phyloP scores from a whole-genome alignment of 129 eudicot genomes.

The Cynara cardunculus region DNA sequence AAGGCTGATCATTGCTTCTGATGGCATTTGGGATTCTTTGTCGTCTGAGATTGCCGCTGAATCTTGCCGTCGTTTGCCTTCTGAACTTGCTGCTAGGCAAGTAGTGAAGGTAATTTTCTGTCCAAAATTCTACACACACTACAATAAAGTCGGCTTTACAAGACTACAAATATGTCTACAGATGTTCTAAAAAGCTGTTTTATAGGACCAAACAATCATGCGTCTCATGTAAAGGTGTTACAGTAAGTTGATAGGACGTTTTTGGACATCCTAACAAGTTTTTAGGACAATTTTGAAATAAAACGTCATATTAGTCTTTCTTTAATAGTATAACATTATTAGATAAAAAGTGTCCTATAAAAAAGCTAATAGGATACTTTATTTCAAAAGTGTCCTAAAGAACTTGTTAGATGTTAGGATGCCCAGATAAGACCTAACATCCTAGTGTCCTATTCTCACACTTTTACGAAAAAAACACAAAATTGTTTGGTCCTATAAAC shows the following conservation, averaged over 20 bases:
- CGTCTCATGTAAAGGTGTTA: not conserved
- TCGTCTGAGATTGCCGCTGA: constrained; percentile 65
- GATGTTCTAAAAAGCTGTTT: not conserved
- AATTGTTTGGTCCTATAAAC: not conserved
- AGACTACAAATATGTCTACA: not conserved
- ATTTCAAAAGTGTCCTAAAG: no score
- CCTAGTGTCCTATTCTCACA: no score
- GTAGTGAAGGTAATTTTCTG: constrained; percentile 62
- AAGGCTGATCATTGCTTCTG: constrained; percentile 81
- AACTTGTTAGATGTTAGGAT: no score
- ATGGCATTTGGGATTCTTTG: constrained; percentile 90
- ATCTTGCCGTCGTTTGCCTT: constrained; percentile 76
- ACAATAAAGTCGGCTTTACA: not conserved
- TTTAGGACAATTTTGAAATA: not conserved
- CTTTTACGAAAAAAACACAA: no score
- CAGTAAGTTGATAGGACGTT: not conserved
- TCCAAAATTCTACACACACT: not conserved
- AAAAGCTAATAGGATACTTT: no score
- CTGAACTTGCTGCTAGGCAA: constrained; percentile 83
- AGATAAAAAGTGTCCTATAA: not conserved
- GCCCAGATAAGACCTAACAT: no score
- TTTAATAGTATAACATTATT: not conserved
- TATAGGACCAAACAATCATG: no score
- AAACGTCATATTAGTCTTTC: not conserved
- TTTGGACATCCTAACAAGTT: not conserved